Evolutionary conservation across 352 stramenopile genomes (phyloP).

Genomic region (Thraustochytrium sp.): DNA sequence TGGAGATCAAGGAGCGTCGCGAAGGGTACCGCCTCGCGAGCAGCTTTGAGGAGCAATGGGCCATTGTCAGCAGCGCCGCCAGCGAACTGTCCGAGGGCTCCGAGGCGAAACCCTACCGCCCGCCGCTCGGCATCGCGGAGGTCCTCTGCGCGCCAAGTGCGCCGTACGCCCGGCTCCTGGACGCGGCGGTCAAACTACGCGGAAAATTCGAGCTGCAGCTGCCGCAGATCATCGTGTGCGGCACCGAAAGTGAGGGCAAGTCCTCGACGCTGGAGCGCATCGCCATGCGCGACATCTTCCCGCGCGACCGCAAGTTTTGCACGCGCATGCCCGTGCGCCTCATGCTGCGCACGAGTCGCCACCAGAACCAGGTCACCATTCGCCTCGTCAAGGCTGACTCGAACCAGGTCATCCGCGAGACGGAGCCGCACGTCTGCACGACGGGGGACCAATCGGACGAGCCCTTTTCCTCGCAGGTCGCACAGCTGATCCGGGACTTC

Average conservation of each 20-base stretch:
- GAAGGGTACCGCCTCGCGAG: not conserved
- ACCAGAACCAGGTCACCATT: not conserved
- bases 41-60: not conserved
- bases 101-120: not conserved
- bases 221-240: not conserved
- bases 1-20: not conserved
- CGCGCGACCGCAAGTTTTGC: no score
- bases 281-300: no score
- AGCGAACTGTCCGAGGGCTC: no score
- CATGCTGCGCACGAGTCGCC: no score
- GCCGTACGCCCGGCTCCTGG: not conserved
- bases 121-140: not conserved
- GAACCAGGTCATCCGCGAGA: constrained; percentile 50
- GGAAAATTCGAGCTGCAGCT: not conserved
- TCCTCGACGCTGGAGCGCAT: not conserved
- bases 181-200: not conserved
- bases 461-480: no score
- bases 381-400: constrained; percentile 49
- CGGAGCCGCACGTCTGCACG: no score
- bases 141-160: not conserved
- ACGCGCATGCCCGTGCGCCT: no score
- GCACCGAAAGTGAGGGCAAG: not conserved
- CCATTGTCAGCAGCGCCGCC: not conserved
- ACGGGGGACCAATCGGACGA: no score
- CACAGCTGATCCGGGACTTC: no score